Base-by-base conservation (phyloP, 1,139 yeast genomes). In the Debaryomyces psychrophilus region DNA sequence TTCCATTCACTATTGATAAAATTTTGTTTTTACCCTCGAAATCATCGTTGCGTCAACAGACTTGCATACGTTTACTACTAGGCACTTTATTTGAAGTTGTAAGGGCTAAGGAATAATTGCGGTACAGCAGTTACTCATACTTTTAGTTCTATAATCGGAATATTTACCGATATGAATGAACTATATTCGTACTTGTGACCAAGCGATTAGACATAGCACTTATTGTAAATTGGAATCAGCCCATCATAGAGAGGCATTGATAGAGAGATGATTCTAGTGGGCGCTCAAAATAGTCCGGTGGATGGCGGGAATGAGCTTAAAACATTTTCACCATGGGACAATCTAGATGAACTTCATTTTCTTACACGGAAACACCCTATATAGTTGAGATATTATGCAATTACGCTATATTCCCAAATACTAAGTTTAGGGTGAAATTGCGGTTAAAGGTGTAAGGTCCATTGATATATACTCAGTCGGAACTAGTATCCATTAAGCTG, bases 1-100 rank as follows among this genome's bases (percentile, higher is more conserved):
- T 15, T 14, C 18, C 15, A 17, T 14, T 33, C 8, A 22, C 27
- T 33, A 18, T 22, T 20, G 14, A 23, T 5, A 23, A n/a, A 17
- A 34, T 41, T 39, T 34, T 41, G 38, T 14, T 18, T 14, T 23
- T 35, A 18, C 38, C 39, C 37, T 40, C 37, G 46, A 38, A 25
- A 7, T 8, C 11, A 25, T 12, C 9, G 26, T 33, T 38, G 41
- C 46, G 46, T 43, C 46, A 43, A 31, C 31, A 38, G 5, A 26
- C 43, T 31, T 38, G 46, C 46, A 43, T 43, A 4, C 8, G 5
- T 15, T 15, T n/a, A 29, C 18, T 29, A 29, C 17, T 8, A 29
- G 20, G 31, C 17, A 11, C 14, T 29, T 8, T 29, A 7, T 8
- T 11, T 14, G 9, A 29, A 8, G 9, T 7, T 15, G 22, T 29